phyloP scores from a whole-genome alignment of 2,329 filamentous ascomycete species.

The Alternaria consortialis region DNA sequence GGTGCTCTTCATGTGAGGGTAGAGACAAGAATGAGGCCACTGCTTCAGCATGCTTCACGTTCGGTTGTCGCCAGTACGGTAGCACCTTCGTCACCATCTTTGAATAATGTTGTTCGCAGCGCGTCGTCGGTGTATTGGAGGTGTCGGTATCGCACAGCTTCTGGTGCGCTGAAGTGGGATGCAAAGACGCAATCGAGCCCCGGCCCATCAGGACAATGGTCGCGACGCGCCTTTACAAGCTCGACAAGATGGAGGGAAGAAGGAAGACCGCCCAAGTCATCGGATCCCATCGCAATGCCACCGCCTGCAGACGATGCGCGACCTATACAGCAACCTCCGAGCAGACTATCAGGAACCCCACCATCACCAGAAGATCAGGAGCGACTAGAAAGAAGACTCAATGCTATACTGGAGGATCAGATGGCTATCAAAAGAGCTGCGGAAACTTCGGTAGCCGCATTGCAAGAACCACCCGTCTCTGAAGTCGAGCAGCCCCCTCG shows the following conservation, averaged over 20 bases:
- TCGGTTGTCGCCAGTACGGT: conserved; percentile 32
- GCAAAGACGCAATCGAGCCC: conserved; percentile 13
- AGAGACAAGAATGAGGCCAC: conserved; percentile 49
- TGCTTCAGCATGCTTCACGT: conserved; percentile 54
- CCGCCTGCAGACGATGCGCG: conserved; percentile 28
- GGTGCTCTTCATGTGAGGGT: conserved; percentile 36
- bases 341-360: conserved; percentile 12
- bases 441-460: conserved; percentile 12
- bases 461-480: conserved; percentile 4
- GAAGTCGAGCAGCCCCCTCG: conserved; percentile 16
- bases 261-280: conserved; percentile 23
- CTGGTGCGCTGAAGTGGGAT: conserved; percentile 19
- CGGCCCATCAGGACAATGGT: conserved; percentile 3
- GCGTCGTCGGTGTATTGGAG: conserved; percentile 38
- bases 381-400: conserved; percentile 23
- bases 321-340: conserved; percentile 12
- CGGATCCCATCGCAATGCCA: conserved; percentile 32
- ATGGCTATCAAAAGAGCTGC: conserved; percentile 14
- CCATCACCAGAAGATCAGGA: conserved; percentile 29
- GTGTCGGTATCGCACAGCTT: conserved; percentile 42
- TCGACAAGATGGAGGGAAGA: conserved; percentile 34
- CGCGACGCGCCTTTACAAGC: conserved; percentile 29
- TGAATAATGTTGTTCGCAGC: conserved; percentile 16
- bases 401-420: conserved; percentile 22
- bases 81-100: conserved; percentile 23